These are phyloP conservation scores for Allium cepa DNA, from an alignment of 106 monocot genomes.

Conservation along the genomic window DNA sequence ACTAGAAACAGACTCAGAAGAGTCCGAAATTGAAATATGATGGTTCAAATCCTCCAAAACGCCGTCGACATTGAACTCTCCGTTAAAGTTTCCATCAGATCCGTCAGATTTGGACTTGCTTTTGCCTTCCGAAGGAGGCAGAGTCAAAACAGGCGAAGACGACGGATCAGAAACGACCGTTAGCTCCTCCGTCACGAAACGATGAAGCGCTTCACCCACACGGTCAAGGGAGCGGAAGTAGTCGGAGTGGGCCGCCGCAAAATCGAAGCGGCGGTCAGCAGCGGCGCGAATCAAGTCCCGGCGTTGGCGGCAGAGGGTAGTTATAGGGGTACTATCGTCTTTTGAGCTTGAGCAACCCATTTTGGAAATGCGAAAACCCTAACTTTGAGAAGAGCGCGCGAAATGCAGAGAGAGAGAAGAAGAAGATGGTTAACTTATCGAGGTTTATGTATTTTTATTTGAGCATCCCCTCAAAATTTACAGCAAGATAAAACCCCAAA, in stretches of 20 bases:
- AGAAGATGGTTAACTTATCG: too few relatives aligned
- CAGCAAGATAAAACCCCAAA: too few relatives aligned
- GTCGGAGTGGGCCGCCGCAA: slow-evolving; percentile 57
- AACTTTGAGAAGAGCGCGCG: background rate
- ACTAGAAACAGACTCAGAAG: slow-evolving; percentile 9
- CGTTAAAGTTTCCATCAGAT: background rate
- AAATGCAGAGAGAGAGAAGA: background rate
- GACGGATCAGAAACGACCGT: slow-evolving; percentile 12
- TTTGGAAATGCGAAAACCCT: slow-evolving; percentile 9
- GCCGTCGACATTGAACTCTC: background rate
- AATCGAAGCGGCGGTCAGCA: slow-evolving; percentile 37
- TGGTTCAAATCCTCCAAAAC: background rate
- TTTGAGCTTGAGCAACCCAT: slow-evolving; percentile 83
- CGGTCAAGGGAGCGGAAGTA: slow-evolving; percentile 56
- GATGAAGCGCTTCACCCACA: slow-evolving; percentile 56
- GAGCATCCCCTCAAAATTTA: too few relatives aligned
- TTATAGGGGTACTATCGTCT: slow-evolving; percentile 40
- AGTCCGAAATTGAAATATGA: background rate
- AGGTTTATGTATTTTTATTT: too few relatives aligned
- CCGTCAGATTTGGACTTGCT: slow-evolving; percentile 3
- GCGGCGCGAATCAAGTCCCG: slow-evolving; percentile 62
- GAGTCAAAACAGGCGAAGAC: slow-evolving; percentile 52
- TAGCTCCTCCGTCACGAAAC: slow-evolving; percentile 61
- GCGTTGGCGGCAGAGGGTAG: slow-evolving; percentile 60
- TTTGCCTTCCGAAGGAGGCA: slow-evolving; percentile 51